Evolutionary conservation across 2,329 filamentous ascomycete genomes (phyloP).

Genomic region (Phaeosphaeria sp.): DNA sequence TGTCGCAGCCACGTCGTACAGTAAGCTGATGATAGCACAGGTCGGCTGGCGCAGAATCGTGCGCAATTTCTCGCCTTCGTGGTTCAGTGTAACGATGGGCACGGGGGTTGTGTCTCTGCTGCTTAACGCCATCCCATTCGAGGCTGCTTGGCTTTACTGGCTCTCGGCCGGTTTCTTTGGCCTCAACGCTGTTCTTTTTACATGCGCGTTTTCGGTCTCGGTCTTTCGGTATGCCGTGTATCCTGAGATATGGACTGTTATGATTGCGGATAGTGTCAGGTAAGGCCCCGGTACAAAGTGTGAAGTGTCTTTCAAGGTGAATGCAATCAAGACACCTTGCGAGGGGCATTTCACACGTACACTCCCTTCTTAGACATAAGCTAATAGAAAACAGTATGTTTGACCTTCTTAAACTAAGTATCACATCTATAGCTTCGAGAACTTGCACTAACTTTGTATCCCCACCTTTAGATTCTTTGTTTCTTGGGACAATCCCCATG

Average conservation of each 20-base stretch:
- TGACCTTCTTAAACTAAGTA: too few species aligned
- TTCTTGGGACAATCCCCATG: conserved; percentile 73
- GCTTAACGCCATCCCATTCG: conserved; percentile 68
- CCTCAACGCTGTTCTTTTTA: conserved; percentile 67
- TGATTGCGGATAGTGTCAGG: conserved; percentile 71
- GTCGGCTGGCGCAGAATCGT: conserved; percentile 46
- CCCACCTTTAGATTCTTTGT: too few species aligned
- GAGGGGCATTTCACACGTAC: too few species aligned
- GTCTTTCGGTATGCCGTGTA: conserved; percentile 69
- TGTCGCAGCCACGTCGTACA: not conserved
- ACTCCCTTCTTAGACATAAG: too few species aligned
- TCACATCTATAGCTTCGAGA: too few species aligned
- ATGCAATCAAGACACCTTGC: too few species aligned
- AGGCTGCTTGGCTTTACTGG: conserved; percentile 64
- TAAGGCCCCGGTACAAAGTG: too few species aligned
- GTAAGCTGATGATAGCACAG: conserved; percentile 10
- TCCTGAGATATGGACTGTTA: conserved; percentile 68
- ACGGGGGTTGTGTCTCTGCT: conserved; percentile 72
- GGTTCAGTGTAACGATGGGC: conserved; percentile 60
- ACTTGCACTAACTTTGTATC: too few species aligned
- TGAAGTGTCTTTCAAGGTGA: too few species aligned
- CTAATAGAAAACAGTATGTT: too few species aligned
- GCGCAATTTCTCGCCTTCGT: conserved; percentile 47
- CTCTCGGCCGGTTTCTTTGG: conserved; percentile 67
- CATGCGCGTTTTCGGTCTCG: conserved; percentile 61